Evolutionary conservation across 805 yeast genomes (phyloP), one percentile per base, ranked within the genome.

Genomic region (Torulaspora quercuum): DNA sequence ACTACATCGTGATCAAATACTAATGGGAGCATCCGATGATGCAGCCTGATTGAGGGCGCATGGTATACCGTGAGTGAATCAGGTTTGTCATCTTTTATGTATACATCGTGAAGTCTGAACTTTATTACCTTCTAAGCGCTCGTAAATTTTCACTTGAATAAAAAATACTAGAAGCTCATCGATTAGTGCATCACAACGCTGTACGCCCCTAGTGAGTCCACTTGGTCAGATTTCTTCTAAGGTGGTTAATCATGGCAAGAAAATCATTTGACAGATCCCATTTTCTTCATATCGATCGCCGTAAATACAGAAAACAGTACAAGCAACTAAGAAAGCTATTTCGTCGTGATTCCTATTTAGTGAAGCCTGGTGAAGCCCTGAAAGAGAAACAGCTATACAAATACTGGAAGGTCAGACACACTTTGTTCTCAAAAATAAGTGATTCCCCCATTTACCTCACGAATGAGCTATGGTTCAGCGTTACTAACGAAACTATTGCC

Each of bases 401-500:
- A 53, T 80, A 72, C 57, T 85, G 89, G 88, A 57, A 57, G 14
- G 69, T 72, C 26, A 61, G 95, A n/a, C 70, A 75, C 45, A 53
- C 55, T 10, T 55, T 88, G 7, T 88, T 88, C 55, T 64, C 76
- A 5, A 66, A 62, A 44, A 82, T 69, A 47, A 86, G 84, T 50
- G 72, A 76, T 5, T 90, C 92, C 2, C 42, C 51, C 0, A 69
- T 87, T 1, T 68, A 68, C 35, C 67, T 89, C 65, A 81, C 82
- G 1, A 65, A 73, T 10, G 92, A 82, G 53, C 68, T 87, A 33
- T 84, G 95, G 92, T 89, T 70, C 58, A 80, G 90, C 38, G 95
- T 87, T 4, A 89, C 97, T 0, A 89, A 95, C 0, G 97, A 89
- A 52, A 50, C 57, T 1, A 64, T 84, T 1, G 92, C 95, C 1